phyloP scores from a whole-genome alignment of 2,329 filamentous ascomycete genomes.

The Exophiala sp. region DNA sequence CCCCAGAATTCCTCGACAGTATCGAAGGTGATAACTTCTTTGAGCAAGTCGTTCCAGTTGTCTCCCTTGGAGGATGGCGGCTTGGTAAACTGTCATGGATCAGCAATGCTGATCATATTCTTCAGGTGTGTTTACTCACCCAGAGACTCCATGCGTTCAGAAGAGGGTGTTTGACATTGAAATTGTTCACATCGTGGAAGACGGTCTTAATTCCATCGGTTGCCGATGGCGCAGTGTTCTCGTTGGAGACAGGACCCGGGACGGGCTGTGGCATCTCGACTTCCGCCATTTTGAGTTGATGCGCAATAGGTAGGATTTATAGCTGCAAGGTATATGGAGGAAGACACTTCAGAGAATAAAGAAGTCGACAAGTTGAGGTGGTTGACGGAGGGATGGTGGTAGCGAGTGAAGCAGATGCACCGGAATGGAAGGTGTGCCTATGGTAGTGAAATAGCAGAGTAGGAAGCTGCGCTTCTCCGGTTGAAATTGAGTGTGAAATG shows the following conservation, averaged over 20 bases:
- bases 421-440: background rate
- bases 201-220: slow-evolving; percentile 73
- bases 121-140: slow-evolving; percentile 52
- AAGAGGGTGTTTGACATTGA: slow-evolving; percentile 98
- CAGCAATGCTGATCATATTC: slow-evolving; percentile 8
- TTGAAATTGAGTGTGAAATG: too few species aligned
- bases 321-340: background rate
- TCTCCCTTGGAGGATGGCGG: slow-evolving; percentile 62
- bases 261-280: slow-evolving; percentile 26
- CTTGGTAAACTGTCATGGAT: slow-evolving; percentile 27
- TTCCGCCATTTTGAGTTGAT: slow-evolving; percentile 26
- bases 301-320: background rate
- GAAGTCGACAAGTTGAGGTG: background rate
- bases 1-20: slow-evolving; percentile 99
- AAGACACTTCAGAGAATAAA: background rate
- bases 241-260: slow-evolving; percentile 32
- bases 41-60: slow-evolving; percentile 97
- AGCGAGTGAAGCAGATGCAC: too few species aligned
- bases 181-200: slow-evolving; percentile 97
- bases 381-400: too few species aligned
- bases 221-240: slow-evolving; percentile 52
- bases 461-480: too few species aligned
- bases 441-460: too few species aligned
- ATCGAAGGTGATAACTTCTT: slow-evolving; percentile 98
- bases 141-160: slow-evolving; percentile 98